phyloP scores from a whole-genome alignment of 352 stramenopile species.

The Phytophthora capsici region DNA sequence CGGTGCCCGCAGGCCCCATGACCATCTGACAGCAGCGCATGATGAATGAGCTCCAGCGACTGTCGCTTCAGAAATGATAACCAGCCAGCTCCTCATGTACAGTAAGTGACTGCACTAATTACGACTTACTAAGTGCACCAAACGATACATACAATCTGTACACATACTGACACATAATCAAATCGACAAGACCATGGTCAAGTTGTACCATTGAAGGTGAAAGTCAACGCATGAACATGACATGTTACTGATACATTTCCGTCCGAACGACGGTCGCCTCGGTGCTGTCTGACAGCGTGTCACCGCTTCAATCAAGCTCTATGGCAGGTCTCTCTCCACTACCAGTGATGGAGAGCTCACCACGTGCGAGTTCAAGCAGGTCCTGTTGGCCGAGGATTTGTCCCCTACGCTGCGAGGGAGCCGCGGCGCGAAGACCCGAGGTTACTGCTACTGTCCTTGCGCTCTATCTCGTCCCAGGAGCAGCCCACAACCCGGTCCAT shows the following conservation, averaged over 20 bases:
- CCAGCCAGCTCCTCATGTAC: slow-evolving; percentile 18
- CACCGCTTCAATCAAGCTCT: not conserved
- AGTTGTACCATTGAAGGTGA: not conserved
- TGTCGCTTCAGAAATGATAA: slow-evolving; percentile 24
- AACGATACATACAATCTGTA: not conserved
- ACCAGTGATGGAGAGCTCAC: slow-evolving; percentile 23
- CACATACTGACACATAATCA: not conserved
- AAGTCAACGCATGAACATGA: slow-evolving; percentile 16
- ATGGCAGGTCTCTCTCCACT: slow-evolving; percentile 27
- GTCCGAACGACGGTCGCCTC: slow-evolving; percentile 22
- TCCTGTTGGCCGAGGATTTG: slow-evolving; percentile 10
- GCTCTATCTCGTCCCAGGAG: slow-evolving; percentile 71
- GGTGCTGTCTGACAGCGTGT: slow-evolving; percentile 12
- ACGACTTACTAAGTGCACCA: slow-evolving; percentile 2
- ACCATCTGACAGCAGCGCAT: slow-evolving; percentile 93
- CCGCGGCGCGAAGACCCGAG: slow-evolving; percentile 37
- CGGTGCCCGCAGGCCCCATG: slow-evolving; percentile 91
- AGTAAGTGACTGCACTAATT: slow-evolving; percentile 12
- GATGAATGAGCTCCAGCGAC: slow-evolving; percentile 21
- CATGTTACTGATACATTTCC: slow-evolving; percentile 38
- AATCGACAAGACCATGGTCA: not conserved
- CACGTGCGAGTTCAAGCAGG: slow-evolving; percentile 18
- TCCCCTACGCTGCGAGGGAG: slow-evolving; percentile 42
- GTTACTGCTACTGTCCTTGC: slow-evolving; percentile 36
- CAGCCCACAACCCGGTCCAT: slow-evolving; percentile 65